phyloP scores from a whole-genome alignment of 768 basidiomycete species.

The Mycena kentingensis region DNA sequence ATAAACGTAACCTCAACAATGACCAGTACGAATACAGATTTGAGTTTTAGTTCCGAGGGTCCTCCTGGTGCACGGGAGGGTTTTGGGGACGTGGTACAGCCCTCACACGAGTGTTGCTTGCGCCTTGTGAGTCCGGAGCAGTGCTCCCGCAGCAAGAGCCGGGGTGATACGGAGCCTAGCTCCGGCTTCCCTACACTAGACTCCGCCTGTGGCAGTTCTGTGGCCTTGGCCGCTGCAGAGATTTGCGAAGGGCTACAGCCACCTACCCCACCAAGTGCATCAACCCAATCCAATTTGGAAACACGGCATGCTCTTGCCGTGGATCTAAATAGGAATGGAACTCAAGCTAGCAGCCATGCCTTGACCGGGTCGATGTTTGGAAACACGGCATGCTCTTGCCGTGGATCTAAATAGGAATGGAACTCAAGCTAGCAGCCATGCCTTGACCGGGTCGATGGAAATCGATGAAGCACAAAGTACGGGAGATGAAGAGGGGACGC shows the following conservation, averaged over 20 bases:
- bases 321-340: too few species aligned
- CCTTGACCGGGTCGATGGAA: not conserved
- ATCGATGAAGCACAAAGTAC: not conserved
- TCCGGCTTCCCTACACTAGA: not conserved
- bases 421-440: not conserved
- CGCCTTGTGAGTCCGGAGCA: conserved; percentile 4
- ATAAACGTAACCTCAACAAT: conserved; percentile 5
- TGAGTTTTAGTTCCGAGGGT: not conserved
- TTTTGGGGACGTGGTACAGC: conserved; percentile 7
- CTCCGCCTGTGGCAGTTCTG: conserved; percentile 10
- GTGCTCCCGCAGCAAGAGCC: not conserved
- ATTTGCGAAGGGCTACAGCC: conserved; percentile 1
- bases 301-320: too few species aligned
- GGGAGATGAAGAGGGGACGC: not conserved
- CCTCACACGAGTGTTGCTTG: conserved; percentile 4
- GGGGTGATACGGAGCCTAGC: not conserved
- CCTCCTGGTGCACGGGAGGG: conserved; percentile 11
- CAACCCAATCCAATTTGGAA: too few species aligned
- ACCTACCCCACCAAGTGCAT: not conserved
- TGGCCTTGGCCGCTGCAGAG: conserved; percentile 1
- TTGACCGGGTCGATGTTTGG: not conserved
- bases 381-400: too few species aligned
- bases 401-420: too few species aligned
- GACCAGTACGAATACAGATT: not conserved
- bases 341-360: not conserved